Evolutionary conservation across 2,329 filamentous ascomycete genomes (phyloP).

Genomic region (Raffaelea arxii): DNA sequence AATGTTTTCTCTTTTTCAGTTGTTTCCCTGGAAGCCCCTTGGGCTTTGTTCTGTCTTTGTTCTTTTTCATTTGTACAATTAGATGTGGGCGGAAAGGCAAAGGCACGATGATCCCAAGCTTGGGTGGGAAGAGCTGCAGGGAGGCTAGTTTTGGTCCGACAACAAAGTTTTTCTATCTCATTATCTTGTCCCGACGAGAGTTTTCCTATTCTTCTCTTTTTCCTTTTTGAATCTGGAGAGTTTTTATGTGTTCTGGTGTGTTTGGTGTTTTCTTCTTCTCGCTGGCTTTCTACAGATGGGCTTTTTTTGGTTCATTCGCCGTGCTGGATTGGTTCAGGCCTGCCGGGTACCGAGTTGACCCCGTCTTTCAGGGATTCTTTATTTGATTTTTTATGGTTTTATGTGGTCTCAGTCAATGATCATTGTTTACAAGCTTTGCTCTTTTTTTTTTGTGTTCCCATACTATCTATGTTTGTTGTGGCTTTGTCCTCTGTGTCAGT

Average conservation of each 20-base stretch:
- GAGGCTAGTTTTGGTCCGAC: conserved; percentile 30
- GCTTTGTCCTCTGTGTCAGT: too few species aligned
- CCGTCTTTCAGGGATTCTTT: too few species aligned
- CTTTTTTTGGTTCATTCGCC: too few species aligned
- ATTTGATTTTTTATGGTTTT: too few species aligned
- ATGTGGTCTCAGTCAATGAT: too few species aligned
- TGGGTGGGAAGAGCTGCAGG: conserved; percentile 21
- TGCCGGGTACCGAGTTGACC: too few species aligned
- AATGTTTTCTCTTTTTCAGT: conserved; percentile 9
- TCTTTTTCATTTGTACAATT: not conserved
- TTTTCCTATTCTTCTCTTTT: not conserved
- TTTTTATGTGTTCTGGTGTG: not conserved
- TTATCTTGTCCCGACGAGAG: too few species aligned
- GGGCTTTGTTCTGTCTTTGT: not conserved
- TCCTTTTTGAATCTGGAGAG: not conserved
- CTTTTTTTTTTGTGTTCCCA: too few species aligned
- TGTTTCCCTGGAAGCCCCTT: not conserved
- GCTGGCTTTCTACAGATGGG: not conserved
- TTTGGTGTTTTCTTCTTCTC: not conserved
- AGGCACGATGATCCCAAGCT: not conserved
- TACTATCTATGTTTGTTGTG: too few species aligned
- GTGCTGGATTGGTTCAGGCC: too few species aligned
- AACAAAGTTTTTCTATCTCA: not conserved
- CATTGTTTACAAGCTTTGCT: too few species aligned
- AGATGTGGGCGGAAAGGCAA: not conserved